Evolutionary conservation across 2,329 filamentous ascomycete species (phyloP), one percentile per base, ranked within the genome.

Genomic region (Beauveria sp.): DNA sequence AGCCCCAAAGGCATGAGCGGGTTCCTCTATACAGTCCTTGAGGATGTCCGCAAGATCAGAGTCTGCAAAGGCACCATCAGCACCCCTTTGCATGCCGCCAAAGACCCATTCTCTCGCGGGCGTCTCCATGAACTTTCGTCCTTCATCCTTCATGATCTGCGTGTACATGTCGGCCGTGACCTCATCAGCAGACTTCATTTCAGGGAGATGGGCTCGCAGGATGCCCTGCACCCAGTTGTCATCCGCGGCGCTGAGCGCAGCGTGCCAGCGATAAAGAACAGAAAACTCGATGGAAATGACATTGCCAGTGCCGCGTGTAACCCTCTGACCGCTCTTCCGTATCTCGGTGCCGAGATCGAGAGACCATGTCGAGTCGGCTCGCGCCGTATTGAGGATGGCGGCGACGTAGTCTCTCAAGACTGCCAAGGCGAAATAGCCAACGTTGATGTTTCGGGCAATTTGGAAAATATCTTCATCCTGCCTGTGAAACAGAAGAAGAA

Each of bases 351-450:
- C 34, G 9, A 42, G 52, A 16, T 73, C 70, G 0, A 74, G 65
- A 49, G 65, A 67, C 71, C 70, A 73, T n/a, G 66, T 67, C 3
- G 70, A 69, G n/a, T 65, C 63, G 5, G 65, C 65, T 22, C 66
- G 63, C 53, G 65, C 66, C 61, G 66, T 73, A 63, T 82, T 78
- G 46, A 83, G 69, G 53, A 83, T 82, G 4, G 79, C 81, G 45
- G 80, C 76, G 42, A 83, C 79, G 62, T 83, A 83, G 67, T 83
- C 80, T 53, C 79, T 75, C 18, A 82, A 68, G 57, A 81, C 79
- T 56, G 81, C 80, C 67, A 82, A 81, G 69, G 81, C 73, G 60
- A 82, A 83, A 1, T 82, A 72, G 18, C 79, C 79, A 64, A 78
- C 81, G 1, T 78, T 81, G 59, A 82, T 76, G 28, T 82, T 71